These are phyloP conservation scores for Carex scoparia DNA, from an alignment of 176 grass and related monocot species.

Conservation along the genomic window DNA sequence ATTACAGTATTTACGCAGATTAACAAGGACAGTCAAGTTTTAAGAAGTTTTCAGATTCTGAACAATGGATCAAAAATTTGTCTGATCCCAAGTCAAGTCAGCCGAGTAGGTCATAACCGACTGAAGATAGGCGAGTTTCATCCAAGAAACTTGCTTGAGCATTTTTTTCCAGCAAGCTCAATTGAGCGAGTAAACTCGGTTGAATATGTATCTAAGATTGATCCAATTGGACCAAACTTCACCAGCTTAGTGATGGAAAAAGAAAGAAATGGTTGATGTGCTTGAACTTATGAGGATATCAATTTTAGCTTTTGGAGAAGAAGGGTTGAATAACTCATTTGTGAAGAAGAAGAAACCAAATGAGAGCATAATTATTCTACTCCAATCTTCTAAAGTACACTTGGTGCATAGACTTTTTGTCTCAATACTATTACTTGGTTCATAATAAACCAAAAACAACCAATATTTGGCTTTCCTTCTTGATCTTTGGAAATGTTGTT, in stretches of 20 bases:
- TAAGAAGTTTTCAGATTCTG: neutral
- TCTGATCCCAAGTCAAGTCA: neutral
- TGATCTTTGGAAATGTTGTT: neutral
- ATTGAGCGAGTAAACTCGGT: neutral
- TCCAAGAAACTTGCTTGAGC: neutral
- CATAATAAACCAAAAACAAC: slow-evolving; percentile 1
- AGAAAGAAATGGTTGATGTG: neutral
- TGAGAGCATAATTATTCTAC: neutral
- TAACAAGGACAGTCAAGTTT: neutral
- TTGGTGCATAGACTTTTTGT: neutral
- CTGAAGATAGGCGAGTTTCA: neutral
- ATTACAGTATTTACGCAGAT: slow-evolving; percentile 14
- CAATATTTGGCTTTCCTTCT: neutral
- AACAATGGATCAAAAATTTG: neutral
- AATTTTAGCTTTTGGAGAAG: neutral
- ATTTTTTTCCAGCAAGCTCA: neutral
- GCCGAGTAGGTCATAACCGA: neutral
- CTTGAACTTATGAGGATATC: neutral
- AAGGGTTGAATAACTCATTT: neutral
- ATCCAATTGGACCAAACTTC: neutral
- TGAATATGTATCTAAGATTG: neutral
- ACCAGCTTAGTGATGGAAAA: neutral
- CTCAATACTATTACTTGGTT: neutral
- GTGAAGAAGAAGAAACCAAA: neutral
- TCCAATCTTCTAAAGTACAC: neutral